Base-by-base conservation (phyloP, 805 yeast species). In the Candida dendrica region DNA sequence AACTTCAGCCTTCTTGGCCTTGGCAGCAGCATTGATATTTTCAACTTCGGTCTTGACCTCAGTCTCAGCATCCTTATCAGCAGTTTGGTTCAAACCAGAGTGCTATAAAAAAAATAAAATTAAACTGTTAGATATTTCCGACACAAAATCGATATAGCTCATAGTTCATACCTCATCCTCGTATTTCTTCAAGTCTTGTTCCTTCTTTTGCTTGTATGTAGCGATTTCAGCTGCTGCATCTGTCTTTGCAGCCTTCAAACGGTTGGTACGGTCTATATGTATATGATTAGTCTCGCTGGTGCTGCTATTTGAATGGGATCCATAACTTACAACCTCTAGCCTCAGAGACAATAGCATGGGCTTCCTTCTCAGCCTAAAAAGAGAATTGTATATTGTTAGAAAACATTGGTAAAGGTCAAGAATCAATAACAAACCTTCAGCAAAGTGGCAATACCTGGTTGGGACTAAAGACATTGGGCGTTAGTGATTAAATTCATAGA, bases 191-290 rank as follows among this genome's bases (percentile, higher is more conserved):
- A 91, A 78, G 66, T 91, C 96, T 38, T 66, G 69, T 49, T 90
- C 96, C 71, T 90, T 91, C 61, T 80, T 76, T 39, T 72, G 62
- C 72, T 86, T 90, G 76, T 93, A 93, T 43, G 79, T 81, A 50
- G 81, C 84, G 55, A 93, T 87, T 65, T 93, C 98, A 43, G 72
- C 68, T 49, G 88, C 84, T 31, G 98, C 98, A 63, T 93, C 98
- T 19, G 82, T 69, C 71, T 89, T 91, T 41, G 98, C 96, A 37
- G 93, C 90, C 77, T 91, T 93, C 62, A 93, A 75, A 51, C 89
- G 84, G 52, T 78, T 82, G 34, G 93, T 75, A 66, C 96, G 87
- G 70, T 83, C 78, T 72, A 36, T 11, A 18, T 27, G 3, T 3
- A n/a, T 27, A 8, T 27, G 4, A 19, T 37, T 27, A 8, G 32